Base-by-base conservation (phyloP, 2,329 filamentous ascomycete species). In the Colletotrichum eremochloae region DNA sequence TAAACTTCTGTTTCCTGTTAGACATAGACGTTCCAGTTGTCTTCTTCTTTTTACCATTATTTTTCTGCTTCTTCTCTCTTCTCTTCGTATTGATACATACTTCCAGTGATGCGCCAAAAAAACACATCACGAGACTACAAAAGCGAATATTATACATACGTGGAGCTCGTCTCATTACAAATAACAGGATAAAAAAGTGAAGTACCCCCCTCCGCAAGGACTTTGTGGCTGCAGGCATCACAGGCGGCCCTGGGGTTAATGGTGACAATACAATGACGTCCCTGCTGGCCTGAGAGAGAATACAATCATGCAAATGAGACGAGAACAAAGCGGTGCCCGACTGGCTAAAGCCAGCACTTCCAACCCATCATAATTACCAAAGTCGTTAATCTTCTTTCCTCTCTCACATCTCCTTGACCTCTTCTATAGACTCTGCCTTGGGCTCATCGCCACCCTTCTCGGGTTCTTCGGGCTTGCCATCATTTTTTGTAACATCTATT, bases 361-460 rank as follows among this genome's bases (percentile, higher is more conserved):
- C 42, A 57, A 29, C 36, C 33, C 60, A 50, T 46, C 60, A 69
- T 20, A 18, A 42, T 57, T 29, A 50, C 20, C 60, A 42, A 56
- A 38, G 60, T 63, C 60, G 29, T 63, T 40, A 63, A 63, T 38
- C 20, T 18, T 18, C 60, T 20, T 62, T 15, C 24, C 31, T 36
- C 31, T 53, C 44, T 60, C 50, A 74, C 5, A 48, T 31, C 24
- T 71, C 62, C 15, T 70, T 70, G 20, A 57, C 53, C 61, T 64
- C 57, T 14, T 60, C 62, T 52, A 64, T 67, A 7, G 64, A 44
- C 61, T 55, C 57, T 20, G 48, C 62, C 31, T 57, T 44, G 18
- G 40, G 44, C 69, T 77, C 73, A 48, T 69, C 68, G 46, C 74
- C 75, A 71, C 74, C 75, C 71, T 76, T 75, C 75, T 77, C 63